Percentiles rank a stretch among this genome's conserved stretches.
These are phyloP conservation scores for Boeremia lycopersici DNA, from an alignment of 2,329 filamentous ascomycete genomes.

Conservation along the genomic window DNA sequence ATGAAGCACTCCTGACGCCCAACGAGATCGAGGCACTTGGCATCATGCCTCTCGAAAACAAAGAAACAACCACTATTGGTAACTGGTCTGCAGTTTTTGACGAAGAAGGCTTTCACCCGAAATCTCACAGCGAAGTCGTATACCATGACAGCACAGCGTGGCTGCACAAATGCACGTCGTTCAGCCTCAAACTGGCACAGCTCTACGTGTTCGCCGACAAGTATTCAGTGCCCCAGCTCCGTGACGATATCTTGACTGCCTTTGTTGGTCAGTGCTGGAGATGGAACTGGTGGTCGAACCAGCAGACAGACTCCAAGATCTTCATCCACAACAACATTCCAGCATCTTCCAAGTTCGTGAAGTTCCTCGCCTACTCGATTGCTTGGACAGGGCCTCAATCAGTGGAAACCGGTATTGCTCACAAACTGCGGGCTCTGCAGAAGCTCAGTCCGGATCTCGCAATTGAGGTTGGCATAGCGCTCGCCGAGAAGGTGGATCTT, in stretches of 20 bases:
- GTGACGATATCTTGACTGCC: conserved; percentile 18
- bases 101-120: neutral
- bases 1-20: neutral
- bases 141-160: neutral
- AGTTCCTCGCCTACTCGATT: neutral
- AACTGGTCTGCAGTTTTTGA: neutral
- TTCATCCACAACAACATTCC: neutral
- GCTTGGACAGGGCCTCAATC: neutral
- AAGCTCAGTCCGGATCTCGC: neutral
- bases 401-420: neutral
- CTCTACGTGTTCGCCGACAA: conserved; percentile 24
- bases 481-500: neutral
- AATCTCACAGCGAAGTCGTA: neutral
- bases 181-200: neutral
- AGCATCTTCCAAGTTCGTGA: neutral
- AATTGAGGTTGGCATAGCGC: neutral
- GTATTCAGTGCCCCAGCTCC: conserved; percentile 18
- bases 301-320: neutral
- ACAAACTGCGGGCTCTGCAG: neutral
- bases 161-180: neutral
- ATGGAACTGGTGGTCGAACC: conserved; percentile 2
- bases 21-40: neutral
- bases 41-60: neutral
- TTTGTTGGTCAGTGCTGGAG: conserved; percentile 6
- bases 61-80: neutral